These are phyloP conservation scores for Oryza longistaminata DNA, from an alignment of 176 grass and related monocot genomes.

Conservation along the genomic window DNA sequence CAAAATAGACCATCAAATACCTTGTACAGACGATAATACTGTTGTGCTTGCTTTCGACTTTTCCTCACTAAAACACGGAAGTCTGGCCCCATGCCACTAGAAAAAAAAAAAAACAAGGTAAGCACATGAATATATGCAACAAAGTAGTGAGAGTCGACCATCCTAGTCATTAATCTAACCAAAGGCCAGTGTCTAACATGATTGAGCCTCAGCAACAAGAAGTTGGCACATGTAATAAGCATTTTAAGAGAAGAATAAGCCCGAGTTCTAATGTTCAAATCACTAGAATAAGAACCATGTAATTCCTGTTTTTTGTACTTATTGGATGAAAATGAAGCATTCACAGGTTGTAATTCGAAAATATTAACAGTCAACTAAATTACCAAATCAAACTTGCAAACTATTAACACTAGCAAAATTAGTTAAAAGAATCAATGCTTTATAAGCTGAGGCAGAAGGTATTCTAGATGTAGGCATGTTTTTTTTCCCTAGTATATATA, in stretches of 20 bases:
- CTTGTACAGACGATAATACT: constrained; percentile 90
- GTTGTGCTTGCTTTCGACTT: constrained; percentile 80
- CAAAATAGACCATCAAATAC: constrained; percentile 28
- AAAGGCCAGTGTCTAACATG: not conserved
- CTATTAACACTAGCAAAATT: not conserved
- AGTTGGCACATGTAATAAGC: not conserved
- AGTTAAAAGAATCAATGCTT: too few relatives aligned
- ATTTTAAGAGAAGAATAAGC: not conserved
- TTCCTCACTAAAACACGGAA: constrained; percentile 85
- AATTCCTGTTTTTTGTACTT: not conserved
- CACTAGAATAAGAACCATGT: not conserved
- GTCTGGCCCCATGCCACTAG: constrained; percentile 95
- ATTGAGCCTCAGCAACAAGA: not conserved
- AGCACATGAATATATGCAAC: constrained; percentile 7
- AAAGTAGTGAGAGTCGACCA: not conserved
- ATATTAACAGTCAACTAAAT: not conserved
- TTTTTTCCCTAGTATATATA: not conserved
- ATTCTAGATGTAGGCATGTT: not conserved
- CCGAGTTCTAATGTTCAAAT: not conserved
- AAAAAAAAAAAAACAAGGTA: constrained; percentile 10
- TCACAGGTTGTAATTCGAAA: not conserved
- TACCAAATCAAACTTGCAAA: not conserved
- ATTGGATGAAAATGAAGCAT: constrained; percentile 2
- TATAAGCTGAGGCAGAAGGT: too few relatives aligned
- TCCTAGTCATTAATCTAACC: not conserved